Base-by-base conservation (phyloP, 108 stramenopile genomes). In the Nitzschia sp. region DNA sequence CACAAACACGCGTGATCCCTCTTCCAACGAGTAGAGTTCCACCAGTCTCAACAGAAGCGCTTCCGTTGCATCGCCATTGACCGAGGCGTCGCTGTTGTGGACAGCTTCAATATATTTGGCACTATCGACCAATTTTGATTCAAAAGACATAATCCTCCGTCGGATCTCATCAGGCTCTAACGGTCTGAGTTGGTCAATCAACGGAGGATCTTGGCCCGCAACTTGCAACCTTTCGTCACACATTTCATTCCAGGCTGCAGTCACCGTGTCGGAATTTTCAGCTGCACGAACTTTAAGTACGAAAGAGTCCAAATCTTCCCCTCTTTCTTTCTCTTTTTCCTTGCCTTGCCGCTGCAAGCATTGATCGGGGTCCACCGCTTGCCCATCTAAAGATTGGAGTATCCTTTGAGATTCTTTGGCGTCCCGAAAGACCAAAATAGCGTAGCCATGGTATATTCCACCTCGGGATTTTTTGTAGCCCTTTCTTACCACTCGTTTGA, bases 341-440 rank as follows among this genome's bases (percentile, higher is more conserved):
- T 46, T 45, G 19, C 23, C 45, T 1, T 33, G 19, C 4, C 22
- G 6, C 19, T 63, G 45, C 44, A 63, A 45, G 11, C 44, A 29
- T 25, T 47, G 21, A 23, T 29, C 27, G 0, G 61, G 45, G 11
- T 22, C 44, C 30, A 63, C 25, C 3, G 16, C 38, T 22, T 23
- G 22, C 11, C 27, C 45, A 69, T 58, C 57, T 9, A 66, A 17
- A 5, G 56, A 23, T 47, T 50, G 48, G 26, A 57, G 34, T 11
- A 76, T 62, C 3, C 26, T 4, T n/a, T 13, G 30, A 8, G 62
- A 52, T 63, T 63, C 68, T 5, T 62, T 47, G 5, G 60, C 69
- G 64, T 76, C 75, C 44, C 62, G 68, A 71, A 69, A 76, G 0
- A 76, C 75, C 6, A 73, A 38, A 58, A 73, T 66, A 0, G 72